Evolutionary conservation across 148 eudicot species (phyloP).

Genomic region (Mesembryanthemum crystallinum): DNA sequence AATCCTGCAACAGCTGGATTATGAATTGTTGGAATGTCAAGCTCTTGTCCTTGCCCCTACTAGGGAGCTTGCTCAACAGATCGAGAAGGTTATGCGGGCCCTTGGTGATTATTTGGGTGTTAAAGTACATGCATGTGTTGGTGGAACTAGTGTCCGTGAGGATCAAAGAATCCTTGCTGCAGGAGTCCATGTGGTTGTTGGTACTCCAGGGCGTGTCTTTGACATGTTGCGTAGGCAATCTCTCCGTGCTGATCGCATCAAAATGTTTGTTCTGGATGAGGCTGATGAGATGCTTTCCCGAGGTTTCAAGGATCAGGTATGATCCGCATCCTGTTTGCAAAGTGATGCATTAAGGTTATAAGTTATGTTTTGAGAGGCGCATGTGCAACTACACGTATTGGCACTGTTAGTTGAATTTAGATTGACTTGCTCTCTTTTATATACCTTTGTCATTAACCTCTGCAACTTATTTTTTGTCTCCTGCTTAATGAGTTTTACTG

Average conservation of each 20-base stretch:
- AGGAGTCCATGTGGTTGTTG: slow-evolving; percentile 80
- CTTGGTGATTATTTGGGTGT: slow-evolving; percentile 70
- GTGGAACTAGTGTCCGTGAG: slow-evolving; percentile 79
- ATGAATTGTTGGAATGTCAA: slow-evolving; percentile 35
- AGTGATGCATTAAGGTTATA: too few relatives aligned
- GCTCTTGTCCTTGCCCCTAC: slow-evolving; percentile 47
- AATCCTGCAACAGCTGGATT: slow-evolving; percentile 39
- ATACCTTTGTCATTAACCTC: too few relatives aligned
- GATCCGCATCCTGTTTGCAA: neutral
- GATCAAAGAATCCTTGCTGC: slow-evolving; percentile 64
- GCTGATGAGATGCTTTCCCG: slow-evolving; percentile 90
- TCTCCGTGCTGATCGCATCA: slow-evolving; percentile 55
- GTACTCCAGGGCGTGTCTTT: slow-evolving; percentile 82
- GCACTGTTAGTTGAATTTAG: too few relatives aligned
- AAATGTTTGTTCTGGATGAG: slow-evolving; percentile 78
- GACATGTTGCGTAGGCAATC: slow-evolving; percentile 74
- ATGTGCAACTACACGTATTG: too few relatives aligned
- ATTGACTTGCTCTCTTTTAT: too few relatives aligned
- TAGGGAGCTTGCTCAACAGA: slow-evolving; percentile 47
- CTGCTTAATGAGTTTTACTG: too few relatives aligned
- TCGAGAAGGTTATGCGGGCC: slow-evolving; percentile 48
- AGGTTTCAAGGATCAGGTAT: slow-evolving; percentile 81
- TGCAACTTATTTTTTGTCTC: too few relatives aligned
- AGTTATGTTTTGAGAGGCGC: too few relatives aligned
- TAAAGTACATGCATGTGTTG: slow-evolving; percentile 84